Evolutionary conservation across 1,284 basidiomycete species (phyloP), one percentile per base, ranked within the genome.

Genomic region (Somion occarium): DNA sequence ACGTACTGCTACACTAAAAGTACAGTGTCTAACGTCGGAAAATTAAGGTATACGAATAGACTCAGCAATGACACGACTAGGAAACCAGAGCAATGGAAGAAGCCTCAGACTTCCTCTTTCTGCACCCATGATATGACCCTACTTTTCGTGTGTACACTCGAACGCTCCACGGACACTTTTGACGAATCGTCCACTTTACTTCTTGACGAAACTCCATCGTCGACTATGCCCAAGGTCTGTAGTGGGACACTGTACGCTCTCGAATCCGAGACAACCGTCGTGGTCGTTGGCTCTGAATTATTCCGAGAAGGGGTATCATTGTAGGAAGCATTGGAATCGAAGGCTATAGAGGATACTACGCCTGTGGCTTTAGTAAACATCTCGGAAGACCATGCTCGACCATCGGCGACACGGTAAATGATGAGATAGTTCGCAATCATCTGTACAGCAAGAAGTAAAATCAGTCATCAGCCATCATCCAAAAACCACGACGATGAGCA

Each of bases 341-440:
- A 34, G 30, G 7, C 30, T 34, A 34, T 34, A 7, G 30, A 34
- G 7, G 30, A 34, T 34, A 34, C 15, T 15, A 15, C 15, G 7
- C 30, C 30, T 7, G 30, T 34, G 15, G 30, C 30, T 15, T 34
- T 34, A 19, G 39, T 18, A 18, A 41, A 41, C 39, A 41, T 41
- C 23, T 48, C 46, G 22, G 5, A 20, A 5, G 38, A 42, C 24
- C 20, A 43, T 3, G 50, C 50, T 12, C 38, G 20, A 12, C 46
- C 44, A 3, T 45, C 7, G 13, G 45, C 50, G 1, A 48, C 22
- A 3, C 50, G 50, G 13, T 19, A 37, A 41, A 51, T 48, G 37
- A 51, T 51, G 2, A 51, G 23, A 3, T 30, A 22, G 7, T 22
- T 20, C 11, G 50, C 27, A 27, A 48, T 46, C 11, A 22, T 43